Percentiles rank a stretch among this genome's conserved stretches.
Evolutionary conservation across 306 rosid species (phyloP).

Genomic region (Vicia villosa): DNA sequence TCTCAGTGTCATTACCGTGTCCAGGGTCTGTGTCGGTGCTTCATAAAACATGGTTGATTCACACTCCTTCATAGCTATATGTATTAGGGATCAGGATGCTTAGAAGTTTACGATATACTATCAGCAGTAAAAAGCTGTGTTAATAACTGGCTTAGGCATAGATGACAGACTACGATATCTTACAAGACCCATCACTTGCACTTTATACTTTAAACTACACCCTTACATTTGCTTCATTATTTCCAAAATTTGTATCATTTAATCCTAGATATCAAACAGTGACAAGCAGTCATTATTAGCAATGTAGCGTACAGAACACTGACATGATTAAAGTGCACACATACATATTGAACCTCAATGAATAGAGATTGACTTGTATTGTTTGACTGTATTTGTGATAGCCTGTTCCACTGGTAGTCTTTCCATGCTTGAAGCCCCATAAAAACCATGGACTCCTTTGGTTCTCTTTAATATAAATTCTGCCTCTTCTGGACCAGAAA

Average conservation of each 20-base stretch:
- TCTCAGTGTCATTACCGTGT: neutral
- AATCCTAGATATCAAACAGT: constrained; percentile 15
- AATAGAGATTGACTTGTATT: constrained; percentile 71
- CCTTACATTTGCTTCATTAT: constrained; percentile 8
- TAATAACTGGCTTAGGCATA: constrained; percentile 6
- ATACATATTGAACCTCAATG: constrained; percentile 42
- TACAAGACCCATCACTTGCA: neutral
- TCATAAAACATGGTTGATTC: neutral
- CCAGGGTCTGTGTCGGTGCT: too few species aligned
- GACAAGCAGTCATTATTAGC: constrained; percentile 6
- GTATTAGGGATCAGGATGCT: neutral
- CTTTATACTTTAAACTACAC: neutral
- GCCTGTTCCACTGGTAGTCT: constrained; percentile 95
- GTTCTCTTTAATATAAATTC: constrained; percentile 81
- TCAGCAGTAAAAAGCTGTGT: neutral
- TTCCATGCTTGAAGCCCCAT: constrained; percentile 96
- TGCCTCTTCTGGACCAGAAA: constrained; percentile 86
- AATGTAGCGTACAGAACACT: constrained; percentile 24
- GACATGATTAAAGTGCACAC: constrained; percentile 31
- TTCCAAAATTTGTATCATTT: constrained; percentile 8
- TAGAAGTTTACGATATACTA: neutral
- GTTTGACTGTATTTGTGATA: constrained; percentile 71
- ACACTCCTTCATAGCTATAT: neutral
- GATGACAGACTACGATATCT: neutral
- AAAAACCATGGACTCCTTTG: constrained; percentile 87